A percentile compares a stretch with the other conserved stretches of the same genome.
These are phyloP conservation scores for Graphilbum sp. DNA, from an alignment of 2,329 filamentous ascomycete genomes.

Conservation along the genomic window DNA sequence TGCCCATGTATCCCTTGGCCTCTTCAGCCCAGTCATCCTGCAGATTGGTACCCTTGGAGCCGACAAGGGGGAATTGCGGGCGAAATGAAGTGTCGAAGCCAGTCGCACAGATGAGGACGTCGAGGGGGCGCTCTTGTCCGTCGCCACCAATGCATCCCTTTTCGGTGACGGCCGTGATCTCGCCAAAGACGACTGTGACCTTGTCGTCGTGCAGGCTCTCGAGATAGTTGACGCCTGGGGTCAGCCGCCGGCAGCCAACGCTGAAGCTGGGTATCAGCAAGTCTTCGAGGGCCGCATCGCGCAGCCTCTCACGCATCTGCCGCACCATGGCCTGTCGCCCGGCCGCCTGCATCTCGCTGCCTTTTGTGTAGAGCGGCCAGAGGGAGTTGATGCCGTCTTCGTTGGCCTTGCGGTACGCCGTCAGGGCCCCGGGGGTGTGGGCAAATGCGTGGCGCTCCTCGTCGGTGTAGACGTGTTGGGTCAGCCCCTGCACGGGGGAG, in stretches of 20 bases:
- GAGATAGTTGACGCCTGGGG: constrained; percentile 24
- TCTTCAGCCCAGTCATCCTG: constrained; percentile 26
- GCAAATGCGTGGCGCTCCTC: no score
- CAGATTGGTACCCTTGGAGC: constrained; percentile 2
- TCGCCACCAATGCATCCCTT: constrained; percentile 14
- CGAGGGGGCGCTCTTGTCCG: constrained; percentile 13
- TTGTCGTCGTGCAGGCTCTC: constrained; percentile 26
- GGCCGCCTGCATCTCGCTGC: not conserved
- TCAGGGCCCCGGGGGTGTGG: no score
- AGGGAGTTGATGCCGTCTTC: no score
- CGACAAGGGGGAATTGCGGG: constrained; percentile 14
- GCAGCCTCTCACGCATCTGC: not conserved
- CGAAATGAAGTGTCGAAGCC: constrained; percentile 18
- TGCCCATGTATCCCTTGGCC: constrained; percentile 29
- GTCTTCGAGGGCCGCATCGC: not conserved
- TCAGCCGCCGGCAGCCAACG: constrained; percentile 23
- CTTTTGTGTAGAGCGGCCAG: no score
- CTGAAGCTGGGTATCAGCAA: constrained; percentile 1
- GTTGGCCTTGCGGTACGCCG: no score
- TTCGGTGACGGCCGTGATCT: constrained; percentile 18
- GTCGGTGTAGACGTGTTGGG: no score
- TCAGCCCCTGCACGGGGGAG: constrained; percentile 15
- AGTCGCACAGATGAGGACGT: constrained; percentile 18
- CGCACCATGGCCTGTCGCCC: not conserved
- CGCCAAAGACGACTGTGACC: constrained; percentile 22